Evolutionary conservation across 106 monocot species (phyloP).

Genomic region (Narthecium ossifragum): DNA sequence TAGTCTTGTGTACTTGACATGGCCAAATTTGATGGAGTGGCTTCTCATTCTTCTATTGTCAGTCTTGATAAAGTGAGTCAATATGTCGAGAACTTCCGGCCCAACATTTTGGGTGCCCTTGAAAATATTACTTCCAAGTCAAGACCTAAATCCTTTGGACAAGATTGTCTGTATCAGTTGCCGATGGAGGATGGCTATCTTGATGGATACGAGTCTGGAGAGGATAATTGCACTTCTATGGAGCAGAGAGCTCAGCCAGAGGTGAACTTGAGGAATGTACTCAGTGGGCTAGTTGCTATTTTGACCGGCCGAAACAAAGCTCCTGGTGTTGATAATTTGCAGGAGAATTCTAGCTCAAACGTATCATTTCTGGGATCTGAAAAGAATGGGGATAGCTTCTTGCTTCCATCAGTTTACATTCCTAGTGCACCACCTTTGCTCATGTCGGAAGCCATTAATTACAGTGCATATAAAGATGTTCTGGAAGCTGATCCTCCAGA

Average conservation of each 20-base stretch:
- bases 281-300: conserved; percentile 64
- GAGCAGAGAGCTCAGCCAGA: conserved; percentile 26
- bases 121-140: conserved; percentile 13
- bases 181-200: conserved; percentile 16
- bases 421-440: conserved; percentile 85
- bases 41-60: conserved; percentile 31
- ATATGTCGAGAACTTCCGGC: conserved; percentile 13
- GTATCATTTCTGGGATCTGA: conserved; percentile 61
- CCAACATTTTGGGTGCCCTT: conserved; percentile 12
- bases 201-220: conserved; percentile 24
- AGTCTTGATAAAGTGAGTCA: conserved; percentile 13
- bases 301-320: conserved; percentile 43
- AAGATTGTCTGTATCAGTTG: conserved; percentile 19
- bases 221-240: conserved; percentile 9
- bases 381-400: conserved; percentile 45
- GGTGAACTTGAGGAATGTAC: conserved; percentile 72
- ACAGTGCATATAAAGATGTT: conserved; percentile 36
- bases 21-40: conserved; percentile 17
- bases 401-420: conserved; percentile 75
- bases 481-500: conserved; percentile 87
- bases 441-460: conserved; percentile 34
- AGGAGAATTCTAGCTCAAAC: conserved; percentile 28
- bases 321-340: conserved; percentile 9
- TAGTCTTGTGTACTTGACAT: too few relatives aligned
- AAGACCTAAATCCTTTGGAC: conserved; percentile 10